phyloP scores from a whole-genome alignment of 2,329 filamentous ascomycete species.

The Raffaelea deltoideospora region DNA sequence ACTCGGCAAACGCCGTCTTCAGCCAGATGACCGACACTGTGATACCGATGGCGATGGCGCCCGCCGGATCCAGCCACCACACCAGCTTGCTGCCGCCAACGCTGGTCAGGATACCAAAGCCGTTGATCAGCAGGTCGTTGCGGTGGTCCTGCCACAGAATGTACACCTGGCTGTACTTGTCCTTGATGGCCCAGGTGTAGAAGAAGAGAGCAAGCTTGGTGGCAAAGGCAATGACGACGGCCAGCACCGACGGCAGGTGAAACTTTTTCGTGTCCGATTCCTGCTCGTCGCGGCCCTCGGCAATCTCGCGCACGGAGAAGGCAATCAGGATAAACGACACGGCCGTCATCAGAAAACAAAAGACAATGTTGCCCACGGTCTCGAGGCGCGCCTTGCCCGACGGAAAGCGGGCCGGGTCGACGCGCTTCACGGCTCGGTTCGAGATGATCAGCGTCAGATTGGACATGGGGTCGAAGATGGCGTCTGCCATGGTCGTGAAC shows the following conservation, averaged over 20 bases:
- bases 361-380: conserved; percentile 88
- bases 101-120: conserved; percentile 78
- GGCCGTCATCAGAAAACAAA: conserved; percentile 89
- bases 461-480: conserved; percentile 81
- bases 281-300: conserved; percentile 20
- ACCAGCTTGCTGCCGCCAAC: conserved; percentile 76
- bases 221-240: conserved; percentile 66
- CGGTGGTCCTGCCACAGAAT: conserved; percentile 96
- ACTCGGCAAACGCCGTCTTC: conserved; percentile 73
- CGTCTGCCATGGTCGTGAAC: conserved; percentile 95
- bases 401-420: conserved; percentile 76
- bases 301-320: conserved; percentile 62
- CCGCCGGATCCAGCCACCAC: conserved; percentile 94
- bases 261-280: conserved; percentile 46
- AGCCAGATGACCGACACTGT: conserved; percentile 73
- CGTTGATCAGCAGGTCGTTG: conserved; percentile 95
- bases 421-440: conserved; percentile 73
- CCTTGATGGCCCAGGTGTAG: conserved; percentile 82
- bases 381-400: conserved; percentile 89
- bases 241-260: conserved; percentile 69
- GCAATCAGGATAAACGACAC: conserved; percentile 89
- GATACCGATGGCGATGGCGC: conserved; percentile 68
- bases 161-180: conserved; percentile 80
- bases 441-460: conserved; percentile 79
- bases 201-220: conserved; percentile 76